phyloP scores from a whole-genome alignment of 2,329 filamentous ascomycete genomes.

The Clarireedia hainanense region DNA sequence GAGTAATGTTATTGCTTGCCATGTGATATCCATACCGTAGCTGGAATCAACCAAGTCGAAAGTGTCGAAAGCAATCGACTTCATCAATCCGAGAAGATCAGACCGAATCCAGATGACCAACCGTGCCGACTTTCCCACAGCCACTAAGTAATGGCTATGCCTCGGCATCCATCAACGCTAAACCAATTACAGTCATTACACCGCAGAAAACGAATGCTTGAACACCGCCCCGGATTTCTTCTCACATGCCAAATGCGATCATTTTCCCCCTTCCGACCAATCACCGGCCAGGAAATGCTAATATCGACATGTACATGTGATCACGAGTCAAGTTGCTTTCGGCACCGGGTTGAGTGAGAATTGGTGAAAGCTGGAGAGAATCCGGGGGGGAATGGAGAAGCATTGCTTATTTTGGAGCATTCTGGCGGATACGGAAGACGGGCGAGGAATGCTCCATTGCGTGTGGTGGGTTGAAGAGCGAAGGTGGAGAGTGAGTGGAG shows the following conservation, averaged over 20 bases:
- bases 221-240: not conserved
- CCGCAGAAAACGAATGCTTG: not conserved
- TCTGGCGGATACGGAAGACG: no score
- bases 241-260: constrained; percentile 4
- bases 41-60: no score
- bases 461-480: not conserved
- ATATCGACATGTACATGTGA: not conserved
- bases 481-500: not conserved
- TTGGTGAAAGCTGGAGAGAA: constrained; percentile 8
- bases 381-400: not conserved
- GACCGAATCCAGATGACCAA: no score
- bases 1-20: no score
- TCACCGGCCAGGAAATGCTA: not conserved
- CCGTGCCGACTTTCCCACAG: no score
- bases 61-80: no score
- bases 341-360: not conserved
- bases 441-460: no score
- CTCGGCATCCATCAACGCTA: not conserved
- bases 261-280: not conserved
- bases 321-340: not conserved
- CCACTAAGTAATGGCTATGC: not conserved
- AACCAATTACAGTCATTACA: no score
- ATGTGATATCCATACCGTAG: no score
- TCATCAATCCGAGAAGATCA: no score
- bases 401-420: not conserved